Evolutionary conservation across 345 rosid genomes (phyloP).

Genomic region (Euclidium syriacum): DNA sequence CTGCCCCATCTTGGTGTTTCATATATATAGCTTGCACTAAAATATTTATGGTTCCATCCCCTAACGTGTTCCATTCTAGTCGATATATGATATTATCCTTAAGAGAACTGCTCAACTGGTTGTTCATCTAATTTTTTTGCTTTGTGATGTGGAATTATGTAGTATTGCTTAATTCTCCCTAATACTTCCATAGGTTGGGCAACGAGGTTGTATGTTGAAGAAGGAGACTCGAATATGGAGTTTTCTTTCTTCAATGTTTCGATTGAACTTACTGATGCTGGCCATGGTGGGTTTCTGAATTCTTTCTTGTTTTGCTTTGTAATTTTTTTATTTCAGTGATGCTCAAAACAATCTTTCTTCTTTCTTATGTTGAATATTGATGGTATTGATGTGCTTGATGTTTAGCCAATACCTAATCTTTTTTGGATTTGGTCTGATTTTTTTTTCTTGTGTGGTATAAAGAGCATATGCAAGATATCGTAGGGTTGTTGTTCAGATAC

Average conservation of each 20-base stretch:
- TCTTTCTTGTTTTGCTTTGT: not conserved
- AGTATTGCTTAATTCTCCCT: not conserved
- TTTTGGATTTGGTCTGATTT: not conserved
- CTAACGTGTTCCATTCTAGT: too few species aligned
- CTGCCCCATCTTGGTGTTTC: not conserved
- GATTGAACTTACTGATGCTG: slow-evolving; percentile 78
- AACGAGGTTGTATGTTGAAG: slow-evolving; percentile 56
- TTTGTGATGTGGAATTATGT: too few species aligned
- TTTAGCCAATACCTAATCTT: not conserved
- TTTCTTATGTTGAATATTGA: slow-evolving; percentile 3
- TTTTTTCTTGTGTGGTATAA: slow-evolving; percentile 19
- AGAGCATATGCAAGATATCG: slow-evolving; percentile 75
- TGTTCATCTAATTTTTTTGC: too few species aligned
- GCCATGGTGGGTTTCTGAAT: slow-evolving; percentile 63
- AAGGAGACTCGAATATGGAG: slow-evolving; percentile 50
- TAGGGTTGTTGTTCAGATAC: slow-evolving; percentile 75
- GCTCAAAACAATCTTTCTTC: not conserved
- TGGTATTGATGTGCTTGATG: not conserved
- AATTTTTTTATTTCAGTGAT: too few species aligned
- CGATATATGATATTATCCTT: too few species aligned
- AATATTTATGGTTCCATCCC: too few species aligned
- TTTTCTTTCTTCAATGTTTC: slow-evolving; percentile 68
- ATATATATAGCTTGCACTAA: not conserved
- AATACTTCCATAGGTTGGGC: slow-evolving; percentile 80
- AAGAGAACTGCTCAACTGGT: too few species aligned